These are phyloP conservation scores for Apiotrichum akiyoshidainum DNA, from an alignment of 1,284 basidiomycete species.

Conservation along the genomic window DNA sequence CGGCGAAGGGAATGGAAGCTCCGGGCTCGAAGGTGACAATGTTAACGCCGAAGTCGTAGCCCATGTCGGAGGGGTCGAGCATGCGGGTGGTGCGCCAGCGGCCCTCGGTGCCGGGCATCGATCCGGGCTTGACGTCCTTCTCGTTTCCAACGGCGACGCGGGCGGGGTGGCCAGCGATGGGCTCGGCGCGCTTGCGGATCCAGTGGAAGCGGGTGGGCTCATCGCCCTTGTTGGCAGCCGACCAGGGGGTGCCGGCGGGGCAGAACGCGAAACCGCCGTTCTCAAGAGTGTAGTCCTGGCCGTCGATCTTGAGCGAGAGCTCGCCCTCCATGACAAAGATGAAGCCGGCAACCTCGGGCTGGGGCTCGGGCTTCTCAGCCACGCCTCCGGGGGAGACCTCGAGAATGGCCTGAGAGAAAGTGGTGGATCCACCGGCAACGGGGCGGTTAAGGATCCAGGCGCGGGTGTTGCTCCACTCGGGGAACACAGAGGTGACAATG, in stretches of 20 bases:
- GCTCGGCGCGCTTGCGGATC: too few species aligned
- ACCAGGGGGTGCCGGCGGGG: too few species aligned
- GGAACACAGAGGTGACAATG: neutral
- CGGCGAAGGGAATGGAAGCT: neutral
- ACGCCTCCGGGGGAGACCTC: neutral
- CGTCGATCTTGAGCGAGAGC: too few species aligned
- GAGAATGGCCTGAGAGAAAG: neutral
- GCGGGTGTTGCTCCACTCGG: neutral
- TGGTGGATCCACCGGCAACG: neutral
- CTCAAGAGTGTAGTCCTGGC: too few species aligned
- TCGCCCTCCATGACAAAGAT: too few species aligned
- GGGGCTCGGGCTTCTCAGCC: too few species aligned
- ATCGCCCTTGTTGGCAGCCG: too few species aligned
- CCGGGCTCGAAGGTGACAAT: neutral
- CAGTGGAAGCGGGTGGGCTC: too few species aligned
- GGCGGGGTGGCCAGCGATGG: too few species aligned
- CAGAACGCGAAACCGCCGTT: too few species aligned
- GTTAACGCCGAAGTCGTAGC: neutral
- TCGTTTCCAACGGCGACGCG: too few species aligned
- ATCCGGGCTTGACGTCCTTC: neutral
- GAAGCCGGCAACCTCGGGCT: too few species aligned
- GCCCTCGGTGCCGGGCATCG: neutral
- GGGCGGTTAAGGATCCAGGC: neutral
- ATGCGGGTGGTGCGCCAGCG: neutral
- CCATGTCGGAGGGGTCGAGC: neutral